A percentile compares a stretch with the other conserved stretches of the same genome.
Evolutionary conservation across 352 stramenopile genomes (phyloP).

Genomic region (Elongisporangium anandrum): DNA sequence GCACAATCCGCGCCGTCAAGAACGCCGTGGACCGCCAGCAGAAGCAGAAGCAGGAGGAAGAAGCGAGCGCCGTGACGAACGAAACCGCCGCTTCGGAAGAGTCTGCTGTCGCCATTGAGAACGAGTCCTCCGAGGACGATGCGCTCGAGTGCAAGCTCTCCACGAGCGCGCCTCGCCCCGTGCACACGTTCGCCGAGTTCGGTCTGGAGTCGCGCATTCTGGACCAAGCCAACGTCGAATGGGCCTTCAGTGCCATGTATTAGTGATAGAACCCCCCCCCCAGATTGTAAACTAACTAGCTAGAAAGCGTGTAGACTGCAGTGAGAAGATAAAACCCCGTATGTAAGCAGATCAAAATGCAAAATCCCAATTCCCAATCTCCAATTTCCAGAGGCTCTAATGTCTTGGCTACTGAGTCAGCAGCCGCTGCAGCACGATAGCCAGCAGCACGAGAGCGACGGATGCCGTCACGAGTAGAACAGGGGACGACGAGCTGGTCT

Average conservation of each 20-base stretch:
- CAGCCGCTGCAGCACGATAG: conserved; percentile 17
- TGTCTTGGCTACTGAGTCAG: conserved; percentile 6
- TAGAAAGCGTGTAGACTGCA: conserved; percentile 5
- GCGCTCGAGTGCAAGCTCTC: conserved; percentile 10
- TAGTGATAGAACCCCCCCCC: conserved; percentile 19
- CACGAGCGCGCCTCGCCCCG: conserved; percentile 2
- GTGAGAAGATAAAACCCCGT: conserved; percentile 20
- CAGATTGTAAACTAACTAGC: conserved; percentile 9
- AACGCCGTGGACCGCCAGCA: conserved; percentile 50
- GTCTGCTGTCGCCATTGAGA: conserved; percentile 3
- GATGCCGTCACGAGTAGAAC: conserved; percentile 6
- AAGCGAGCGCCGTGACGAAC: conserved; percentile 6
- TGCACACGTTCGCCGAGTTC: conserved; percentile 75
- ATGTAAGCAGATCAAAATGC: conserved; percentile 13
- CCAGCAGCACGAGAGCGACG: conserved; percentile 32
- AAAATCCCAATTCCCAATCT: conserved; percentile 11
- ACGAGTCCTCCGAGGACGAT: conserved; percentile 5
- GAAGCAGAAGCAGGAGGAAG: conserved; percentile 18
- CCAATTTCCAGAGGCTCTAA: too few species aligned
- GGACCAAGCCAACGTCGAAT: conserved; percentile 58
- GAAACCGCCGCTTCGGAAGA: conserved; percentile 8
- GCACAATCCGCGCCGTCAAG: conserved; percentile 77
- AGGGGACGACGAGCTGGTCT: not conserved
- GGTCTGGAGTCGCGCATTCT: conserved; percentile 59
- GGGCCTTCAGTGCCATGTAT: conserved; percentile 77